A percentile compares a stretch with the other conserved stretches of the same genome.
These are phyloP conservation scores for Cercospora janseana DNA, from an alignment of 2,329 filamentous ascomycete genomes.

Conservation along the genomic window DNA sequence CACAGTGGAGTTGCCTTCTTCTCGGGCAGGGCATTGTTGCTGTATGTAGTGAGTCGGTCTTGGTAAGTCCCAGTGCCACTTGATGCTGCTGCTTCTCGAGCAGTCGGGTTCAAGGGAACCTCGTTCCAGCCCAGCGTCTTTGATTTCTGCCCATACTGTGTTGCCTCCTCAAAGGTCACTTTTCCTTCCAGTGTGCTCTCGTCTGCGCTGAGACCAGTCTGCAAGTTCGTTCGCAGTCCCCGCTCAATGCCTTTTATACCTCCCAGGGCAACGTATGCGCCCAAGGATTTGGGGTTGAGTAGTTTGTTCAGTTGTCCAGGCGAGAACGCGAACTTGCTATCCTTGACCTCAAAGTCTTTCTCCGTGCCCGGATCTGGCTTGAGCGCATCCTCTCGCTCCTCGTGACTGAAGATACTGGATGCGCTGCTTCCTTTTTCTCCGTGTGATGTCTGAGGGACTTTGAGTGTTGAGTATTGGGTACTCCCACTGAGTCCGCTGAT, in stretches of 20 bases:
- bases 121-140: conserved; percentile 32
- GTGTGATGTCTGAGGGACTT: conserved; percentile 22
- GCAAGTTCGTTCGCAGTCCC: conserved; percentile 65
- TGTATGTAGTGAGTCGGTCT: conserved; percentile 69
- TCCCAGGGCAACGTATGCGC: conserved; percentile 72
- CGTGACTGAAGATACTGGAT: conserved; percentile 24
- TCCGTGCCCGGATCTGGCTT: conserved; percentile 74
- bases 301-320: conserved; percentile 78
- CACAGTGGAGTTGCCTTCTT: conserved; percentile 68
- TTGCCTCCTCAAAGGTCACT: conserved; percentile 66
- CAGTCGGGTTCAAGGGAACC: conserved; percentile 23
- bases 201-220: conserved; percentile 66
- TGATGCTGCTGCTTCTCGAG: conserved; percentile 23
- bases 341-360: conserved; percentile 68
- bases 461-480: conserved; percentile 24
- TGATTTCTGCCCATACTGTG: conserved; percentile 21
- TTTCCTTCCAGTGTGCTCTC: conserved; percentile 62
- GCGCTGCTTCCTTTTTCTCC: conserved; percentile 23
- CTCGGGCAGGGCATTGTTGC: conserved; percentile 67
- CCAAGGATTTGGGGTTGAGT: conserved; percentile 73
- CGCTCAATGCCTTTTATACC: conserved; percentile 72
- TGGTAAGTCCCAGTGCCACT: conserved; percentile 42
- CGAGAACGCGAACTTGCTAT: conserved; percentile 82
- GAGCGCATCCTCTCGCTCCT: conserved; percentile 57
- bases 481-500: conserved; percentile 25